These are phyloP conservation scores for Penicillium riverlandense DNA, from an alignment of 495 filamentous ascomycete genomes.

Conservation along the genomic window DNA sequence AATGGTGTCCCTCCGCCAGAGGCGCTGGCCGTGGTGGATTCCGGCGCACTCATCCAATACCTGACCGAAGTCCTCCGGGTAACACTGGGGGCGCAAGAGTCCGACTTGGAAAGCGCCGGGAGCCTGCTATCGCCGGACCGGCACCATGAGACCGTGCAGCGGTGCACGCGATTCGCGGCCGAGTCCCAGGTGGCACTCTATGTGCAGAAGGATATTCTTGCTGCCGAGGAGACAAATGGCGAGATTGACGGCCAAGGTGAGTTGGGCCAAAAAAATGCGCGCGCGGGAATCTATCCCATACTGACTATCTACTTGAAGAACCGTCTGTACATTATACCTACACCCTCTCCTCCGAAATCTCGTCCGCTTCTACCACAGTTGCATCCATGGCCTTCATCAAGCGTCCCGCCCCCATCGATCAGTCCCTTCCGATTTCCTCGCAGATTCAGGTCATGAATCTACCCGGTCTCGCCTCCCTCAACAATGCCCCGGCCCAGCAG, in stretches of 20 bases:
- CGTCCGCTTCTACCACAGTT: constrained; percentile 67
- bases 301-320: constrained; percentile 12
- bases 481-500: constrained; percentile 56
- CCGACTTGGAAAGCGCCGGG: constrained; percentile 70
- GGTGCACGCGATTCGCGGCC: constrained; percentile 82
- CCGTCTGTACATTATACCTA: constrained; percentile 54
- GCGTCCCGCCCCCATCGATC: constrained; percentile 77
- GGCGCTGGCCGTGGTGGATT: constrained; percentile 41
- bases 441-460: constrained; percentile 92
- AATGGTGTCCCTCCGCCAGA: constrained; percentile 40
- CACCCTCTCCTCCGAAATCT: constrained; percentile 71
- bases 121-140: constrained; percentile 71
- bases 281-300: not conserved
- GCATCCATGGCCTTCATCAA: constrained; percentile 87
- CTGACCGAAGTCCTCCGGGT: constrained; percentile 71
- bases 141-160: constrained; percentile 70
- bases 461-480: constrained; percentile 64
- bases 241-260: constrained; percentile 39
- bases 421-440: constrained; percentile 63
- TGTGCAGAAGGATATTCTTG: constrained; percentile 72
- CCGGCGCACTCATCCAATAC: constrained; percentile 66
- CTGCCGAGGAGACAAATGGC: constrained; percentile 46
- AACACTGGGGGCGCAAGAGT: constrained; percentile 73
- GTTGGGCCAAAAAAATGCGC: constrained; percentile 3
- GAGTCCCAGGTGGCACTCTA: constrained; percentile 85